Evolutionary conservation across 1,284 basidiomycete species (phyloP).

Genomic region (Pseudozyma tsukubaensis): DNA sequence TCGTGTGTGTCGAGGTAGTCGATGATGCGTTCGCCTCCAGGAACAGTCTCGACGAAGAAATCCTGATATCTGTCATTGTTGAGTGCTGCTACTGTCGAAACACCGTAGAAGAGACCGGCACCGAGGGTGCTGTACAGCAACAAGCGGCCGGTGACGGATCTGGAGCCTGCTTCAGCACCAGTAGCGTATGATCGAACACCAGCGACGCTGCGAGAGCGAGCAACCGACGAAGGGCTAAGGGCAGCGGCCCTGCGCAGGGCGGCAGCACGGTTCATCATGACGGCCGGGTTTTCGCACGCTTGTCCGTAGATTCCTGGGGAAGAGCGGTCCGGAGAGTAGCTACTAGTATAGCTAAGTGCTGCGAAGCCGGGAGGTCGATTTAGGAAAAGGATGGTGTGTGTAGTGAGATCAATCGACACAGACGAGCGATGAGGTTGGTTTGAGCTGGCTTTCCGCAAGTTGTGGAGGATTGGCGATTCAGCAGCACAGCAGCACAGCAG

Average conservation of each 20-base stretch:
- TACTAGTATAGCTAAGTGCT: background rate
- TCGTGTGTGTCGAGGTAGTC: slow-evolving; percentile 62
- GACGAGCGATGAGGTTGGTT: slow-evolving; percentile 7
- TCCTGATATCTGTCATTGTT: slow-evolving; percentile 72
- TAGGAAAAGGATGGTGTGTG: background rate
- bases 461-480: slow-evolving; percentile 30
- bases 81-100: slow-evolving; percentile 58
- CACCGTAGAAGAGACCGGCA: slow-evolving; percentile 63
- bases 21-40: slow-evolving; percentile 77
- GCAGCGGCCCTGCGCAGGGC: slow-evolving; percentile 38
- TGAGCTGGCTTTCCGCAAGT: slow-evolving; percentile 3
- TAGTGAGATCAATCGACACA: background rate
- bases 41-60: slow-evolving; percentile 82
- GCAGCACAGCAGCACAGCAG: slow-evolving; percentile 1
- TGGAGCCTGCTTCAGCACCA: slow-evolving; percentile 26
- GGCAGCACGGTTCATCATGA: slow-evolving; percentile 52
- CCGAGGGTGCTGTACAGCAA: slow-evolving; percentile 50
- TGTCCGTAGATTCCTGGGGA: background rate
- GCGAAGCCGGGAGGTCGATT: slow-evolving; percentile 1
- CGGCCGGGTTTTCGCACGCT: slow-evolving; percentile 4
- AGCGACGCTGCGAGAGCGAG: slow-evolving; percentile 21
- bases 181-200: slow-evolving; percentile 41
- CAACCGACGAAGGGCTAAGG: slow-evolving; percentile 26
- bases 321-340: background rate
- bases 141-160: slow-evolving; percentile 47